phyloP scores from a whole-genome alignment of 2,329 filamentous ascomycete genomes.

The Parascedosporium putredinis region DNA sequence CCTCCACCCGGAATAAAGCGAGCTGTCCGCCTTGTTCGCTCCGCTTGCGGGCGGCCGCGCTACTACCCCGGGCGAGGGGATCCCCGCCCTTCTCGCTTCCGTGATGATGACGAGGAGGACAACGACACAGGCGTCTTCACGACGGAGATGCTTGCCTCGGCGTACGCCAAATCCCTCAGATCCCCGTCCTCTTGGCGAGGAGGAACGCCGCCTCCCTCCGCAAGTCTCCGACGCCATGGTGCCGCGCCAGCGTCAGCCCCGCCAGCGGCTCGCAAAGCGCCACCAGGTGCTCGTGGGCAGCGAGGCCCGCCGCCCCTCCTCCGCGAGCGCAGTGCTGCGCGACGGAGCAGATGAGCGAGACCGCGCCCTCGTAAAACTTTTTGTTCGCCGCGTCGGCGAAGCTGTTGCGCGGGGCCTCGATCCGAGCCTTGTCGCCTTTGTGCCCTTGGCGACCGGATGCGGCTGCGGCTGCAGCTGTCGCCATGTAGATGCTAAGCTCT shows the following conservation, averaged over 20 bases:
- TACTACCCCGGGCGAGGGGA: too few relatives aligned
- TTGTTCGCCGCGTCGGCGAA: neutral
- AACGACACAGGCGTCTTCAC: neutral
- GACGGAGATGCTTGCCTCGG: conserved; percentile 30
- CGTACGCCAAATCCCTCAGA: conserved; percentile 42
- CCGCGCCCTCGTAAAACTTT: conserved; percentile 20
- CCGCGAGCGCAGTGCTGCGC: conserved; percentile 36
- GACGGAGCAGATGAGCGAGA: conserved; percentile 32
- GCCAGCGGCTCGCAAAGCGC: conserved; percentile 30
- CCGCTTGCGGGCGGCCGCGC: too few relatives aligned
- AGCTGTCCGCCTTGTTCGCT: neutral
- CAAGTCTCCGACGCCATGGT: conserved; percentile 26
- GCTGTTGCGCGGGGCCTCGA: conserved; percentile 7
- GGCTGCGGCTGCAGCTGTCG: neutral
- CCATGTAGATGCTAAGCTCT: neutral
- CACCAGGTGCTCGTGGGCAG: conserved; percentile 25
- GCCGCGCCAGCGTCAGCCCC: conserved; percentile 20
- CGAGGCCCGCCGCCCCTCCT: conserved; percentile 24
- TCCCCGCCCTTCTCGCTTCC: too few relatives aligned
- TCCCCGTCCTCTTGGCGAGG: conserved; percentile 42
- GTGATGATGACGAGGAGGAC: too few relatives aligned
- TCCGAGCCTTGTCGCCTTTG: neutral
- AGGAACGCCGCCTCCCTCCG: conserved; percentile 37
- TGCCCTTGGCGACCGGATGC: neutral
- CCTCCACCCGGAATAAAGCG: conserved; percentile 6